Conservation (phyloP, 768 basidiomycete species). For the Lactifluus subvellereus region DNA sequence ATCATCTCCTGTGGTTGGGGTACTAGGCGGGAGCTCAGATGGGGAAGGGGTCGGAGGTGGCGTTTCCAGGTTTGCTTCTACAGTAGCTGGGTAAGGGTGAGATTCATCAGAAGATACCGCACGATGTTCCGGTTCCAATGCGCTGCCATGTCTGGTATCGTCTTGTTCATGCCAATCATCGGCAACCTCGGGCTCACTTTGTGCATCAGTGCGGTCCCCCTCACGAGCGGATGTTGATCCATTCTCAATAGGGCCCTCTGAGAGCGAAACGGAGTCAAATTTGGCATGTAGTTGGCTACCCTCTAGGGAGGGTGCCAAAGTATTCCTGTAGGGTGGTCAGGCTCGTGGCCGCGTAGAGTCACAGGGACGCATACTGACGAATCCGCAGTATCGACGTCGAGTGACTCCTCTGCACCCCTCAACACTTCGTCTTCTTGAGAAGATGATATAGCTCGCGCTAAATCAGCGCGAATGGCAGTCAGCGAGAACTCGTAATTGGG, state of each 20-base stretch:
- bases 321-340: slow-evolving; percentile 27
- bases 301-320: slow-evolving; percentile 28
- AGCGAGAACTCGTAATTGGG: slow-evolving; percentile 49
- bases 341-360: background rate
- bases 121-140: background rate
- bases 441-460: slow-evolving; percentile 44
- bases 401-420: slow-evolving; percentile 29
- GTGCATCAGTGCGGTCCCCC: background rate
- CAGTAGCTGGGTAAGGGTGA: slow-evolving; percentile 1
- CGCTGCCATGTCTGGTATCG: background rate
- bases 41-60: slow-evolving; percentile 11
- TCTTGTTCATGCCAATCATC: background rate
- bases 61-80: slow-evolving; percentile 1
- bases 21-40: slow-evolving; percentile 10
- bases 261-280: slow-evolving; percentile 17
- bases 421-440: slow-evolving; percentile 32
- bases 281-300: slow-evolving; percentile 19
- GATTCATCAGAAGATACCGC: background rate
- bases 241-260: slow-evolving; percentile 1
- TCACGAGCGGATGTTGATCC: background rate
- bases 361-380: slow-evolving; percentile 7
- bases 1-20: slow-evolving; percentile 16
- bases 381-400: slow-evolving; percentile 49
- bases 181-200: background rate
- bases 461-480: slow-evolving; percentile 55